These are phyloP conservation scores for Globisporangium mamillatum DNA, from an alignment of 352 stramenopile species.

Conservation along the genomic window DNA sequence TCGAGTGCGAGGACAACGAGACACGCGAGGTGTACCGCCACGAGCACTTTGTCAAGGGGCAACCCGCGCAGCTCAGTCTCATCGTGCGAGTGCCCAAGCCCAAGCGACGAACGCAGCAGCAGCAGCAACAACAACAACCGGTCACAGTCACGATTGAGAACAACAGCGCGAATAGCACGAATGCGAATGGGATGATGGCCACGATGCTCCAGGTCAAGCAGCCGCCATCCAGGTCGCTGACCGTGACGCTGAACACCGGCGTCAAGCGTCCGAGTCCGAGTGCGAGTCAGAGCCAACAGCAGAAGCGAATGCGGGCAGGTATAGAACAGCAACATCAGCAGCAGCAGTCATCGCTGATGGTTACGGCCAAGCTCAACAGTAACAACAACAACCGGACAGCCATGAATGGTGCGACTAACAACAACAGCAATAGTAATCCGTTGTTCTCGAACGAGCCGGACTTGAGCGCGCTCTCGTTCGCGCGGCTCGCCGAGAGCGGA, in stretches of 20 bases:
- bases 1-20: constrained; percentile 61
- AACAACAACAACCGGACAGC: constrained; percentile 1
- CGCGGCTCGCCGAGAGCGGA: constrained; percentile 35
- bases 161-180: not conserved
- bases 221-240: constrained; percentile 24
- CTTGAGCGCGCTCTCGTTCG: constrained; percentile 31
- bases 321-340: constrained; percentile 1
- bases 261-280: constrained; percentile 24
- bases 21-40: constrained; percentile 52
- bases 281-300: not conserved
- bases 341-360: constrained; percentile 1
- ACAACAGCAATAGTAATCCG: constrained; percentile 29
- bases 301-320: constrained; percentile 11
- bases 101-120: constrained; percentile 13
- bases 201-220: constrained; percentile 9
- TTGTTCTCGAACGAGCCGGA: constrained; percentile 59
- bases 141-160: not conserved
- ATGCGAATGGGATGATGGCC: not conserved
- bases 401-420: not conserved
- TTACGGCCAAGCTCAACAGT: constrained; percentile 7
- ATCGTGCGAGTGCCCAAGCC: constrained; percentile 45
- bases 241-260: constrained; percentile 40
- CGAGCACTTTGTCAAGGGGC: constrained; percentile 48
- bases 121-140: not conserved
- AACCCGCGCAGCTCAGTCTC: constrained; percentile 45